phyloP scores from a whole-genome alignment of 345 rosid genomes.

The Populus ilicifolia region DNA sequence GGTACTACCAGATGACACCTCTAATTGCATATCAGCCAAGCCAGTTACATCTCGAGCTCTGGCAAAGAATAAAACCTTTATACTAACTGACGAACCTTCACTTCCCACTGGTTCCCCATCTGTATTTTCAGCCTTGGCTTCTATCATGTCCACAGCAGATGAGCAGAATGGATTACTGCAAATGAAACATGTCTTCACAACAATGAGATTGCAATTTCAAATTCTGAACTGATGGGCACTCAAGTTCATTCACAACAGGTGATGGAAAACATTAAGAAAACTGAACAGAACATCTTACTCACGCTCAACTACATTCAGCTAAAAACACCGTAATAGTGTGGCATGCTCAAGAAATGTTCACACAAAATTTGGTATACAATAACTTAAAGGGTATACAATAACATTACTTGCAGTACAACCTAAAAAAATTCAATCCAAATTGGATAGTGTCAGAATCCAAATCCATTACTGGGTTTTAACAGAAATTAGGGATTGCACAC shows the following conservation, averaged over 20 bases:
- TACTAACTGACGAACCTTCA: constrained; percentile 32
- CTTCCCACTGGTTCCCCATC: constrained; percentile 4
- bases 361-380: too few relatives aligned
- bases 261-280: not conserved
- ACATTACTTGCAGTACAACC: too few relatives aligned
- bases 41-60: constrained; percentile 84
- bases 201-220: not conserved
- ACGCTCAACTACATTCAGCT: too few relatives aligned
- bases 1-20: constrained; percentile 62
- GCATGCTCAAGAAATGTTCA: too few relatives aligned
- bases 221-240: not conserved
- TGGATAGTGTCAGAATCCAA: too few relatives aligned
- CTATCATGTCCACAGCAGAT: constrained; percentile 22
- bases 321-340: too few relatives aligned
- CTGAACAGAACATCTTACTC: too few relatives aligned
- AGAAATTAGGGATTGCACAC: too few relatives aligned
- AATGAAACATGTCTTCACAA: constrained; percentile 13
- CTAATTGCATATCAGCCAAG: constrained; percentile 43
- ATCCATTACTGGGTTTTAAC: too few relatives aligned
- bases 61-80: constrained; percentile 80
- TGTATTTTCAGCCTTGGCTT: constrained; percentile 9
- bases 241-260: not conserved
- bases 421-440: too few relatives aligned
- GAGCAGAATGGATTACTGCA: not conserved
- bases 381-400: too few relatives aligned